A percentile compares a stretch with the other conserved stretches of the same genome.
Evolutionary conservation across 352 stramenopile species (phyloP).

Genomic region (Phytopythium aichiense): DNA sequence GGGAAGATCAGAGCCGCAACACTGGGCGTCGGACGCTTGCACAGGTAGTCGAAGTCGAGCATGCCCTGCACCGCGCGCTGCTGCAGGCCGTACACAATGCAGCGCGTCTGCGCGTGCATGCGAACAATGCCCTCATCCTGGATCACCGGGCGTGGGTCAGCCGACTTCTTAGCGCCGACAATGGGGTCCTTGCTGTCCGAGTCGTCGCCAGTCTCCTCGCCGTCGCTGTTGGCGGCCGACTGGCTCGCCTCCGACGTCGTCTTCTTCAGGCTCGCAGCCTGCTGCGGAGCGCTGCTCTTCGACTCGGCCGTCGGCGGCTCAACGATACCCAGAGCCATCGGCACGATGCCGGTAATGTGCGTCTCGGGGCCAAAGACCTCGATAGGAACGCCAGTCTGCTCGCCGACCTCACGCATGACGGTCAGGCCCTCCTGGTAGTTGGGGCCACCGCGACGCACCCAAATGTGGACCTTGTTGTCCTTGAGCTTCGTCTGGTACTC

Average conservation of each 20-base stretch:
- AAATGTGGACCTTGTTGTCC: conserved; percentile 90
- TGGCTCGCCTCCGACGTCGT: conserved; percentile 13
- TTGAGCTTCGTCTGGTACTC: conserved; percentile 92
- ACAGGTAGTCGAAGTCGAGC: conserved; percentile 98
- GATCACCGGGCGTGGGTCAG: conserved; percentile 37
- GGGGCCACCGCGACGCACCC: conserved; percentile 93
- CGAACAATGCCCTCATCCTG: conserved; percentile 84
- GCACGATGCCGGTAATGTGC: conserved; percentile 94
- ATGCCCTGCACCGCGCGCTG: conserved; percentile 94
- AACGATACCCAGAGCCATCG: conserved; percentile 90
- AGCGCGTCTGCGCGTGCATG: conserved; percentile 86
- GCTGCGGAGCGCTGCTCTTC: conserved; percentile 5
- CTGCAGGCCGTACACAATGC: conserved; percentile 95
- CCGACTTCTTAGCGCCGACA: conserved; percentile 14
- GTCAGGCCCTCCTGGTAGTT: conserved; percentile 96
- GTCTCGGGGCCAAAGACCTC: conserved; percentile 95
- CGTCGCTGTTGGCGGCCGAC: conserved; percentile 29
- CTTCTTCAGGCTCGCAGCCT: conserved; percentile 19
- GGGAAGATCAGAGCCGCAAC: conserved; percentile 95
- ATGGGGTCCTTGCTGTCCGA: conserved; percentile 23
- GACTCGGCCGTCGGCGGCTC: conserved; percentile 36
- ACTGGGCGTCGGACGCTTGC: conserved; percentile 92
- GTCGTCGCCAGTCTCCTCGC: conserved; percentile 27
- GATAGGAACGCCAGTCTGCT: conserved; percentile 90
- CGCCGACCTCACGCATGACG: conserved; percentile 90